These are phyloP conservation scores for Peniophora sp. DNA, from an alignment of 1,284 basidiomycete species.

Conservation along the genomic window DNA sequence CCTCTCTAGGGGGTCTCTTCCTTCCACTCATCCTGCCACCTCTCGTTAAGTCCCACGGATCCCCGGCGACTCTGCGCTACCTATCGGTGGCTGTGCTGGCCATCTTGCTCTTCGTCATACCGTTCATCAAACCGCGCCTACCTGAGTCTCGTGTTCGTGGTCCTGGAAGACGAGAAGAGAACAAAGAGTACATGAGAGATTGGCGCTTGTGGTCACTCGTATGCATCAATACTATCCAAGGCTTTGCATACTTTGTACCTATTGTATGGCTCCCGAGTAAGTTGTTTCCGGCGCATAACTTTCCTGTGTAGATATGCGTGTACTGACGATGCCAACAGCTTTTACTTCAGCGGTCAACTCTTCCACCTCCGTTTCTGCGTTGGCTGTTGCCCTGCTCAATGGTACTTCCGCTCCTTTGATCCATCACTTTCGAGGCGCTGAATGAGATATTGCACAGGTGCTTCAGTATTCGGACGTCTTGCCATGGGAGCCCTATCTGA, in stretches of 20 bases:
- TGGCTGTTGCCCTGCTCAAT: conserved; percentile 15
- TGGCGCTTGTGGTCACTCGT: conserved; percentile 14
- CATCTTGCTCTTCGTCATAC: conserved; percentile 12
- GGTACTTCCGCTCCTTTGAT: conserved; percentile 3
- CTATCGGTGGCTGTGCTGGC: conserved; percentile 11
- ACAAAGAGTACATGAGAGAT: conserved; percentile 11
- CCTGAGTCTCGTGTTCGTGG: conserved; percentile 13
- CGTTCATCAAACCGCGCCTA: conserved; percentile 17
- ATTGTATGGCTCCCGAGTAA: conserved; percentile 15
- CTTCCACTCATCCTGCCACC: conserved; percentile 18
- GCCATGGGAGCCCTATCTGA: conserved; percentile 17
- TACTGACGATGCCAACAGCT: conserved; percentile 6
- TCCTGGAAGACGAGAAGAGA: conserved; percentile 5
- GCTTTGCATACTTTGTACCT: conserved; percentile 16
- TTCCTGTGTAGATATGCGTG: background rate
- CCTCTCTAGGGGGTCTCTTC: conserved; percentile 20
- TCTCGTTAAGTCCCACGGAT: conserved; percentile 11
- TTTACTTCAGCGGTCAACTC: conserved; percentile 14
- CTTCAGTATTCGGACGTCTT: conserved; percentile 17
- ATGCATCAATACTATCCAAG: conserved; percentile 17
- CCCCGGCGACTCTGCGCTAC: conserved; percentile 13
- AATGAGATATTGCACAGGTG: background rate
- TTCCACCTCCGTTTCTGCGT: conserved; percentile 11
- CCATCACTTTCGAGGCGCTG: background rate
- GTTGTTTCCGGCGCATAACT: background rate